A percentile compares a stretch with the other conserved stretches of the same genome.
phyloP scores from a whole-genome alignment of 768 basidiomycete genomes.

The Nevesoporus exiguus region DNA sequence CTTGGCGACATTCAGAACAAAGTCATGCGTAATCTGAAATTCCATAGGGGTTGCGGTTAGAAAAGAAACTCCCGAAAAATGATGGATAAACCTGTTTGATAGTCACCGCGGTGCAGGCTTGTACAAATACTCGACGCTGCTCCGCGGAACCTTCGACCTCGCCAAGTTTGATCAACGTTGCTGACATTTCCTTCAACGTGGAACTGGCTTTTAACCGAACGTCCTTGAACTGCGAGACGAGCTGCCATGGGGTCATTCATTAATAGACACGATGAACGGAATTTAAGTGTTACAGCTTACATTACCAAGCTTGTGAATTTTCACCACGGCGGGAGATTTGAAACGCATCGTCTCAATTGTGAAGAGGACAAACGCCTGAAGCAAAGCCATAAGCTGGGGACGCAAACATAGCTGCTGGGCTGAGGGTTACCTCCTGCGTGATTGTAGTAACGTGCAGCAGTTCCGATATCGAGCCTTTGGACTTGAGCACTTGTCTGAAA shows the following conservation, averaged over 20 bases:
- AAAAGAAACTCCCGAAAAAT: background rate
- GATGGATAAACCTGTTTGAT: constrained; percentile 32
- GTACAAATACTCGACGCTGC: constrained; percentile 48
- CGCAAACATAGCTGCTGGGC: background rate
- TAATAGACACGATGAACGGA: background rate
- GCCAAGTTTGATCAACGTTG: constrained; percentile 44
- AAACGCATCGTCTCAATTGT: constrained; percentile 69
- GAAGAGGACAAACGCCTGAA: constrained; percentile 70
- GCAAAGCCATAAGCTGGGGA: constrained; percentile 1
- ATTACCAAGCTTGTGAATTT: constrained; percentile 67
- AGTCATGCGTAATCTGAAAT: constrained; percentile 62
- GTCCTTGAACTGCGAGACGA: constrained; percentile 63
- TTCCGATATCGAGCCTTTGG: constrained; percentile 44
- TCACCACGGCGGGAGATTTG: constrained; percentile 64
- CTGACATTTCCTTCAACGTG: constrained; percentile 57
- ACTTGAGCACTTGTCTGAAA: constrained; percentile 43
- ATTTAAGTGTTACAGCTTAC: constrained; percentile 39
- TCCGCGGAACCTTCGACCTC: constrained; percentile 54
- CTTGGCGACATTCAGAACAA: constrained; percentile 57
- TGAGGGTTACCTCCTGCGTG: constrained; percentile 60
- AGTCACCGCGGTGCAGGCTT: constrained; percentile 44
- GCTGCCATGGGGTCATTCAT: constrained; percentile 37
- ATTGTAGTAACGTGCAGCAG: constrained; percentile 71
- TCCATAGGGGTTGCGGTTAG: background rate
- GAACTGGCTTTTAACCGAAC: constrained; percentile 52